Base-by-base conservation (phyloP, 306 rosid genomes). In the Medicago ruthenica region DNA sequence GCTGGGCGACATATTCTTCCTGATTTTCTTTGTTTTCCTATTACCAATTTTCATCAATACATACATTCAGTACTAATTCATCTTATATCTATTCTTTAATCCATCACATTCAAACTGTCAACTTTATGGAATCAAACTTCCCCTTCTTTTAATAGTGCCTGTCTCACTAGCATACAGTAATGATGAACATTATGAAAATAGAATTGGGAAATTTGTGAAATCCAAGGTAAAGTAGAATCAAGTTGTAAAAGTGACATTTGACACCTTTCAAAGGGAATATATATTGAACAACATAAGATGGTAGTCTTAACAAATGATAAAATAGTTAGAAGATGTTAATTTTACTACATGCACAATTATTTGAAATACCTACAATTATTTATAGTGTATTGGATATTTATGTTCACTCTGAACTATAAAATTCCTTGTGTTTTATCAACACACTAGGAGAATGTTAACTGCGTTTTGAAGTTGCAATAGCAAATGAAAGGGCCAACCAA, bases 141-240 rank as follows among this genome's bases (percentile, higher is more conserved):
- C 17, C 71, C 17, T 16, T 39, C 55, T 62, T 63, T 27, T 61
- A 34, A 57, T 62, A 50, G 60, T 75, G 76, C 37, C 36, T n/a
- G n/a, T n/a, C n/a, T n/a, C n/a, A n/a, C n/a, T n/a, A n/a, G n/a
- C n/a, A n/a, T n/a, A n/a, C n/a, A 67, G 44, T 53, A 76, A 36
- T 42, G 39, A 16, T 70, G 70, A 76, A 64, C 73, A 63, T 62
- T 70, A 18, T 63, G 63, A 70, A 69, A 80, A 62, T 70, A 62
- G 45, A 51, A 53, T 76, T 41, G 60, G 73, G 50, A 68, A 59
- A 60, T 40, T 50, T 50, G 42, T 50, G 77, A 7, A 64, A 53
- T 54, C 51, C 16, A 16, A 57, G 48, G n/a, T 81, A 31, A 47
- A 50, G 54, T 71, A 70, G 44, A 62, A 53, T 71, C 45, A 58